Percentiles rank a stretch among this genome's conserved stretches.
phyloP scores from a whole-genome alignment of 306 rosid genomes.

The Cicer judaicum region DNA sequence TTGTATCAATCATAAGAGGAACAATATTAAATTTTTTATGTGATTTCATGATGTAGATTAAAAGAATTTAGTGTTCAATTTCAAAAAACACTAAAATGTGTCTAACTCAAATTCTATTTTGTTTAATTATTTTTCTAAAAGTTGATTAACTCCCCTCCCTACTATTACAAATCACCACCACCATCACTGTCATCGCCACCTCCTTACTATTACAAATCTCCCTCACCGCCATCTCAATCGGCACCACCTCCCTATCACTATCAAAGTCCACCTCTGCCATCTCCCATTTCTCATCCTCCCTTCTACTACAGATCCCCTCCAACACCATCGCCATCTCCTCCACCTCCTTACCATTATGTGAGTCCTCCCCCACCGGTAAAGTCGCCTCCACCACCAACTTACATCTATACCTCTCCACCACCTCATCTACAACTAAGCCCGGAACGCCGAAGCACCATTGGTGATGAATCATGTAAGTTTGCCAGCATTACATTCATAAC shows the following conservation, averaged over 20 bases:
- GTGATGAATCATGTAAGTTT: conserved; percentile 66
- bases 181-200: conserved; percentile 48
- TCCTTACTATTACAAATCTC: conserved; percentile 55
- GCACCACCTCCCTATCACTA: conserved; percentile 59
- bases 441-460: conserved; percentile 6
- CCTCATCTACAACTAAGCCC: conserved; percentile 57
- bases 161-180: conserved; percentile 53
- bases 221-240: conserved; percentile 51
- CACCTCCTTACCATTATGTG: conserved; percentile 64
- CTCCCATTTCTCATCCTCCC: conserved; percentile 50
- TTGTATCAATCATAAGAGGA: too few relatives aligned
- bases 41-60: too few relatives aligned
- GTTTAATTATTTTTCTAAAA: too few relatives aligned
- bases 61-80: too few relatives aligned
- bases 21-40: too few relatives aligned
- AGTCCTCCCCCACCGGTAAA: conserved; percentile 61
- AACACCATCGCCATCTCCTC: conserved; percentile 63
- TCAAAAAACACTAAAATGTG: too few relatives aligned
- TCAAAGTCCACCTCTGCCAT: conserved; percentile 61
- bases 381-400: conserved; percentile 58
- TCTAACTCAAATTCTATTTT: too few relatives aligned
- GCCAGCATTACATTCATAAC: not conserved
- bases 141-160: not conserved
- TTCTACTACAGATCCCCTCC: conserved; percentile 68
- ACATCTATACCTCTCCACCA: conserved; percentile 70